A percentile compares a stretch with the other conserved stretches of the same genome.
These are phyloP conservation scores for Cornus suecica DNA, from an alignment of 148 eudicot genomes.

Conservation along the genomic window DNA sequence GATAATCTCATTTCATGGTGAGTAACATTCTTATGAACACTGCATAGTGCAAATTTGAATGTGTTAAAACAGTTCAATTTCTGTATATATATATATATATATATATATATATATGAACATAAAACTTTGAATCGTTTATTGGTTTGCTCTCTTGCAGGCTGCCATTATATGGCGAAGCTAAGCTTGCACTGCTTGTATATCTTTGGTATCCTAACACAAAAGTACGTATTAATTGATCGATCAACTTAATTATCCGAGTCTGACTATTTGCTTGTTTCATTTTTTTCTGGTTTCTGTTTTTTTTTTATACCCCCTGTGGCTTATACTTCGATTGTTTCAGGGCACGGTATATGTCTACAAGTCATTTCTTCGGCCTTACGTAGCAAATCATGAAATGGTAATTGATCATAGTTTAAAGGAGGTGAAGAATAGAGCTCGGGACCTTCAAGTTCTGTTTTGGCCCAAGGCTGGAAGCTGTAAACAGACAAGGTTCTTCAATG, in stretches of 20 bases:
- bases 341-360: constrained; percentile 34
- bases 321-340: constrained; percentile 14
- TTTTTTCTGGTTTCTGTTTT: neutral
- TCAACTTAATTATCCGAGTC: too few relatives aligned
- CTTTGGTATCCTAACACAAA: constrained; percentile 32
- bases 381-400: constrained; percentile 33
- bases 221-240: constrained; percentile 22
- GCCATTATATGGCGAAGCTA: constrained; percentile 31
- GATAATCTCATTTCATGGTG: constrained; percentile 36
- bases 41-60: too few relatives aligned
- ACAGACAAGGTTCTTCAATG: constrained; percentile 21
- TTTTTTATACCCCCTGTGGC: too few relatives aligned
- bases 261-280: neutral
- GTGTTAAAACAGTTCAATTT: neutral
- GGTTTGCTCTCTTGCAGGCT: constrained; percentile 16
- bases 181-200: constrained; percentile 25
- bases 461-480: constrained; percentile 21
- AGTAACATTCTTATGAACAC: neutral
- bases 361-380: constrained; percentile 25
- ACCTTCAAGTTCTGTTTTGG: constrained; percentile 26
- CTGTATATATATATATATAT: neutral
- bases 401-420: constrained; percentile 32
- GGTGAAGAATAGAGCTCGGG: constrained; percentile 27
- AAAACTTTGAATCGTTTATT: neutral
- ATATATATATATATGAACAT: neutral